phyloP scores from a whole-genome alignment of 2,329 filamentous ascomycete genomes.

The Fusarium torreyae region DNA sequence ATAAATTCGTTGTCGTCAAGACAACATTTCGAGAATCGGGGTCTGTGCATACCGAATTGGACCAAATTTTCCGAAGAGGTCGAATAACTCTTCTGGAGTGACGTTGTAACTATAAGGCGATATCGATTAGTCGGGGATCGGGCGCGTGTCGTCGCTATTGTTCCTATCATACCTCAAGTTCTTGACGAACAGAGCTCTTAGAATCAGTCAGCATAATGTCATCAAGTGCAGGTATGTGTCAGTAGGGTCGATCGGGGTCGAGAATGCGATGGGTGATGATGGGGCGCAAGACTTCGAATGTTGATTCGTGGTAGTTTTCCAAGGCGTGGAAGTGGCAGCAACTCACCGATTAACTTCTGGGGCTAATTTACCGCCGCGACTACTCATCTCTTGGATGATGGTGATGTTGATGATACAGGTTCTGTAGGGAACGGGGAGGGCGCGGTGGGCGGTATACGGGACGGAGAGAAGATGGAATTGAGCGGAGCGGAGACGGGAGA shows the following conservation, averaged over 20 bases:
- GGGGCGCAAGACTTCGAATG: constrained; percentile 28
- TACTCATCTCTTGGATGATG: constrained; percentile 87
- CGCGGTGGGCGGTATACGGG: constrained; percentile 48
- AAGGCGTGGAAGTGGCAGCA: constrained; percentile 19
- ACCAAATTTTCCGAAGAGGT: constrained; percentile 98
- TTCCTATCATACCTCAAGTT: constrained; percentile 85
- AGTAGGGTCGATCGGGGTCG: constrained; percentile 3
- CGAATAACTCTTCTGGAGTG: constrained; percentile 96
- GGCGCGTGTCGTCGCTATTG: constrained; percentile 21
- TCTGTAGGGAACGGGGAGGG: constrained; percentile 50
- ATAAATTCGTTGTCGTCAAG: constrained; percentile 17
- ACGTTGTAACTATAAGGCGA: constrained; percentile 90
- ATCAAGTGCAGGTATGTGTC: constrained; percentile 14
- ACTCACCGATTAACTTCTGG: constrained; percentile 96
- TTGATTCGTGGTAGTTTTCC: constrained; percentile 29
- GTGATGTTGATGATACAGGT: constrained; percentile 52
- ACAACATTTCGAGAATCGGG: constrained; percentile 24
- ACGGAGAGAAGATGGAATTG: constrained; percentile 49
- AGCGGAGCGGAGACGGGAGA: constrained; percentile 52
- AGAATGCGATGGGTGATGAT: constrained; percentile 26
- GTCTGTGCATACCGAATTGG: constrained; percentile 82
- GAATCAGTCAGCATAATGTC: constrained; percentile 52
- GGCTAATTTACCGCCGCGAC: constrained; percentile 95
- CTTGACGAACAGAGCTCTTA: constrained; percentile 99
- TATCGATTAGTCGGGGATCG: constrained; percentile 65